Evolutionary conservation across 768 basidiomycete genomes (phyloP).

Genomic region (Collybia nuda): DNA sequence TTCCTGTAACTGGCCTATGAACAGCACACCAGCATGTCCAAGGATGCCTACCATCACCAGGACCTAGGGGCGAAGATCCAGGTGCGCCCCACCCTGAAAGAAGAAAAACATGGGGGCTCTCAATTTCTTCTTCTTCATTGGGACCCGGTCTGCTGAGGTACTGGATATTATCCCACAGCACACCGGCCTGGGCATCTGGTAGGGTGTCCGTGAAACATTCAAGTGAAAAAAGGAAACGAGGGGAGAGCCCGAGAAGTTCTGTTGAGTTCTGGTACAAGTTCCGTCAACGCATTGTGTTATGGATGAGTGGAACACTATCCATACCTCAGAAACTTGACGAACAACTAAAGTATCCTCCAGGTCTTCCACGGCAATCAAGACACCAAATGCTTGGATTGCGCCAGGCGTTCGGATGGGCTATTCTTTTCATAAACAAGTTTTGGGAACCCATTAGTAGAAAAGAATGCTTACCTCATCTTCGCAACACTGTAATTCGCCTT

Average conservation of each 20-base stretch:
- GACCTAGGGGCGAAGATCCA: conserved; percentile 36
- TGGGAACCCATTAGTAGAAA: not conserved
- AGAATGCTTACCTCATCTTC: conserved; percentile 65
- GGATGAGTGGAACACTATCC: conserved; percentile 3
- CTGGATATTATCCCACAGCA: conserved; percentile 74
- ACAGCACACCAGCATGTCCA: conserved; percentile 76
- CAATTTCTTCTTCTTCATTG: conserved; percentile 43
- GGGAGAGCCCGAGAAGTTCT: conserved; percentile 73
- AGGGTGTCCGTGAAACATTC: conserved; percentile 74
- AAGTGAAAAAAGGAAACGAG: conserved; percentile 66
- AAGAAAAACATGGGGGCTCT: conserved; percentile 61
- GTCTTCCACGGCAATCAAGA: conserved; percentile 71
- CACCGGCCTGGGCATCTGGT: conserved; percentile 60
- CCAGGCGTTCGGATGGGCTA: conserved; percentile 83
- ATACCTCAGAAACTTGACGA: conserved; percentile 79
- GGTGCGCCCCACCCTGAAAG: conserved; percentile 73
- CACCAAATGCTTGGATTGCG: conserved; percentile 82
- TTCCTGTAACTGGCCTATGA: conserved; percentile 46
- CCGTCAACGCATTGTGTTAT: not conserved
- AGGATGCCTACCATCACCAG: conserved; percentile 32
- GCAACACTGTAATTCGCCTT: conserved; percentile 63
- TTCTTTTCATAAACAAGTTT: not conserved
- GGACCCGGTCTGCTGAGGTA: conserved; percentile 48
- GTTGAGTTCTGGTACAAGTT: conserved; percentile 56
- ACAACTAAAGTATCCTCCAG: conserved; percentile 57